These are phyloP conservation scores for Neoscytalidium dimidiatum DNA, from an alignment of 2,329 filamentous ascomycete genomes.

Conservation along the genomic window DNA sequence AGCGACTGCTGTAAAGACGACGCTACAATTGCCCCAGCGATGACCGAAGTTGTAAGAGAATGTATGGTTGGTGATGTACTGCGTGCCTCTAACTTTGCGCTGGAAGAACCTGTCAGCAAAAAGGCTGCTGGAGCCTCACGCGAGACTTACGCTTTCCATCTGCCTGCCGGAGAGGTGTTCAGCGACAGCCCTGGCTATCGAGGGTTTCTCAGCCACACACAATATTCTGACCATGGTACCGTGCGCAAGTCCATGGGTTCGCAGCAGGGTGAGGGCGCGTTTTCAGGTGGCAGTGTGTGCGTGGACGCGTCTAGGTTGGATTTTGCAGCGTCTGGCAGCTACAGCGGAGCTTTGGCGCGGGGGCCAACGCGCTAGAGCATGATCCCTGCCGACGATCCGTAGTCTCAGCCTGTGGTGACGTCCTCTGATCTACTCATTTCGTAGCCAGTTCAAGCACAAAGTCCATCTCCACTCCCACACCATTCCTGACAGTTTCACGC, in stretches of 20 bases:
- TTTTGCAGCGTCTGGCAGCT: slow-evolving; percentile 12
- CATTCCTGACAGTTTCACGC: not conserved
- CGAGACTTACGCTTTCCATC: not conserved
- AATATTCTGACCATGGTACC: slow-evolving; percentile 58
- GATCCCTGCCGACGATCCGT: slow-evolving; percentile 14
- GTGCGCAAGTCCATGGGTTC: not conserved
- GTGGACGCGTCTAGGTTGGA: slow-evolving; percentile 1
- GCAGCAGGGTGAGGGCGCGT: not conserved
- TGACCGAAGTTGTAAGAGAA: slow-evolving; percentile 86
- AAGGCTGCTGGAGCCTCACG: not conserved
- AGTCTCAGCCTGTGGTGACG: slow-evolving; percentile 14
- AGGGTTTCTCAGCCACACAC: slow-evolving; percentile 85
- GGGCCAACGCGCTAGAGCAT: not conserved
- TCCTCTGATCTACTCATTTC: not conserved
- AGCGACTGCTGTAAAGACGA: slow-evolving; percentile 91
- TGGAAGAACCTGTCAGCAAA: slow-evolving; percentile 37
- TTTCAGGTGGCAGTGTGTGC: not conserved
- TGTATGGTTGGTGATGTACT: slow-evolving; percentile 90
- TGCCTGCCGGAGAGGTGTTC: slow-evolving; percentile 76
- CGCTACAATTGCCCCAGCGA: slow-evolving; percentile 77
- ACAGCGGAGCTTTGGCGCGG: slow-evolving; percentile 6
- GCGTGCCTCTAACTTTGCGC: slow-evolving; percentile 66
- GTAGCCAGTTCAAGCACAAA: not conserved
- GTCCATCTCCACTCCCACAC: not conserved
- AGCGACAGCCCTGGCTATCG: slow-evolving; percentile 92